These are phyloP conservation scores for Kodamaea sagamina DNA, from an alignment of 805 yeast species.

Conservation along the genomic window DNA sequence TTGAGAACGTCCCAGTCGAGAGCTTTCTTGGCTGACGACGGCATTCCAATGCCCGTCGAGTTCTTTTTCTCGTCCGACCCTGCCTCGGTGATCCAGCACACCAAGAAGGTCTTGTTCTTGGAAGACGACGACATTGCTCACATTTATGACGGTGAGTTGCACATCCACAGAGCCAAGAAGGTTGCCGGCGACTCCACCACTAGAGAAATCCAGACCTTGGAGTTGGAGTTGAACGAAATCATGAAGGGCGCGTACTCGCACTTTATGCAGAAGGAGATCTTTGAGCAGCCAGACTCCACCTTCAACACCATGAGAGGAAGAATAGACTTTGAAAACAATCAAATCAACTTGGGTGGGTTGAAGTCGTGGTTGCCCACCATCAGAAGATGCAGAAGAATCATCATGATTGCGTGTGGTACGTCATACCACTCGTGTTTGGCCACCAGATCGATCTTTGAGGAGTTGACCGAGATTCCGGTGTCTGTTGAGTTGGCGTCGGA, in stretches of 20 bases:
- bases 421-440: conserved; percentile 98
- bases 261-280: conserved; percentile 98
- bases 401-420: conserved; percentile 99
- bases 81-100: conserved; percentile 92
- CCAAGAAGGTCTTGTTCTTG: conserved; percentile 92
- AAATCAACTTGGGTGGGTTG: conserved; percentile 87
- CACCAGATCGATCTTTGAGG: conserved; percentile 94
- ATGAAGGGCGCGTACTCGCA: conserved; percentile 97
- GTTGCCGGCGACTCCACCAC: conserved; percentile 83
- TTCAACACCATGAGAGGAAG: conserved; percentile 99
- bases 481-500: conserved; percentile 92
- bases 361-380: conserved; percentile 81
- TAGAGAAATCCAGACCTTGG: conserved; percentile 94
- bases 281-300: conserved; percentile 98
- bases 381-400: conserved; percentile 90
- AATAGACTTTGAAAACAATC: conserved; percentile 80
- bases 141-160: conserved; percentile 96
- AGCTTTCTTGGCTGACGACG: conserved; percentile 94
- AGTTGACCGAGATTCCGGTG: conserved; percentile 92
- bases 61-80: conserved; percentile 97
- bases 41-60: conserved; percentile 90
- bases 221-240: conserved; percentile 94
- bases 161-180: conserved; percentile 92
- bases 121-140: conserved; percentile 99
- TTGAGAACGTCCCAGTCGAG: conserved; percentile 91